Percentiles rank a stretch among this genome's conserved stretches.
Evolutionary conservation across 805 yeast genomes (phyloP).

Genomic region (Candida sithepensis): DNA sequence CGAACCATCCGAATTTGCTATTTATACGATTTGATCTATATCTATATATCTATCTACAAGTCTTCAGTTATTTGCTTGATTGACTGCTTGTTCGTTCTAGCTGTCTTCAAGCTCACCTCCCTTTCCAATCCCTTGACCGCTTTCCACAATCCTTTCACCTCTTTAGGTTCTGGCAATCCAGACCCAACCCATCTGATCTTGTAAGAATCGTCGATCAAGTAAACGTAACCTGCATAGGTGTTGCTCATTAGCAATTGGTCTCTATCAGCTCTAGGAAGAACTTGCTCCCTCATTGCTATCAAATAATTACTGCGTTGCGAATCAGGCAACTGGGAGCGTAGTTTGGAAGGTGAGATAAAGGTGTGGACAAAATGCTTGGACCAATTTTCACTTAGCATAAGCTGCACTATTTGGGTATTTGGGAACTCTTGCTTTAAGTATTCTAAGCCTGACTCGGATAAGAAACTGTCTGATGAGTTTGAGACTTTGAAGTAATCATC

Average conservation of each 20-base stretch:
- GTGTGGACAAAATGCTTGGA: constrained; percentile 64
- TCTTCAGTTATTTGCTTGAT: constrained; percentile 4
- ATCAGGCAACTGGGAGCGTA: constrained; percentile 22
- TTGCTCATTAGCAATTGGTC: constrained; percentile 65
- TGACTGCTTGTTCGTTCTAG: neutral
- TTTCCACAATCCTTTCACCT: constrained; percentile 60
- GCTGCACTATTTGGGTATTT: constrained; percentile 66
- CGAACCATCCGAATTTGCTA: too few species aligned
- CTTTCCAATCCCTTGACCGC: constrained; percentile 56
- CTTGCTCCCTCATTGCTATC: constrained; percentile 53
- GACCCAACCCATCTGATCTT: constrained; percentile 89
- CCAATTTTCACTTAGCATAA: constrained; percentile 71
- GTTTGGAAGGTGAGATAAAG: constrained; percentile 42
- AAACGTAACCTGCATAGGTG: constrained; percentile 77
- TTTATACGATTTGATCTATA: too few species aligned
- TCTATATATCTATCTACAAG: constrained; percentile 9
- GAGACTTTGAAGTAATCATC: constrained; percentile 52
- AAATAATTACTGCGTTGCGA: constrained; percentile 51
- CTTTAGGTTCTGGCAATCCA: constrained; percentile 73
- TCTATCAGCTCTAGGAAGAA: constrained; percentile 53
- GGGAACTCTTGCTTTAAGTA: constrained; percentile 42
- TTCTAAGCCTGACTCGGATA: constrained; percentile 38
- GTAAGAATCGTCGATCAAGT: constrained; percentile 69
- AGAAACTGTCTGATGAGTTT: constrained; percentile 37
- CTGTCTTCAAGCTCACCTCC: constrained; percentile 33